These are phyloP conservation scores for Leptographium flavum DNA, from an alignment of 2,329 filamentous ascomycete genomes.

Conservation along the genomic window DNA sequence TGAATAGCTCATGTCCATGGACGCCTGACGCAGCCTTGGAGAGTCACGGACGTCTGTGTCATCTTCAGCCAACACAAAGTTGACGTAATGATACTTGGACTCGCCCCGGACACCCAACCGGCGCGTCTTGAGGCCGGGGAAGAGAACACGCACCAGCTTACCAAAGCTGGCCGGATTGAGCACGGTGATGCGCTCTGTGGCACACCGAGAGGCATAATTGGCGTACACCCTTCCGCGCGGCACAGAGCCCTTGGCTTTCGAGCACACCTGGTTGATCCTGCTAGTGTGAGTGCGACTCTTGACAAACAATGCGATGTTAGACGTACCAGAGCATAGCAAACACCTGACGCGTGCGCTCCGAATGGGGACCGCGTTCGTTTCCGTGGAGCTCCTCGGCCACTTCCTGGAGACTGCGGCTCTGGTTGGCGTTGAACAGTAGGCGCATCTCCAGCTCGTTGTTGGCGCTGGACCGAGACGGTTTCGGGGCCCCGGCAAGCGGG, in stretches of 20 bases:
- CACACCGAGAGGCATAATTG: slow-evolving; percentile 86
- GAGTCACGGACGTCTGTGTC: slow-evolving; percentile 32
- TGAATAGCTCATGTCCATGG: slow-evolving; percentile 34
- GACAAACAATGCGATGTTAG: neutral
- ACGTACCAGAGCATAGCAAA: slow-evolving; percentile 81
- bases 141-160: slow-evolving; percentile 90
- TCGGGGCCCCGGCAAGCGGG: slow-evolving; percentile 31
- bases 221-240: slow-evolving; percentile 88
- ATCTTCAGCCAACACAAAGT: slow-evolving; percentile 47
- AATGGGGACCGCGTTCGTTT: slow-evolving; percentile 67
- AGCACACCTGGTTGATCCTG: slow-evolving; percentile 62
- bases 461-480: slow-evolving; percentile 52
- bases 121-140: slow-evolving; percentile 85
- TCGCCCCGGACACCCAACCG: slow-evolving; percentile 86
- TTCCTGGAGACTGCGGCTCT: slow-evolving; percentile 51
- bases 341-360: slow-evolving; percentile 70
- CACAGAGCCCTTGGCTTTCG: slow-evolving; percentile 68
- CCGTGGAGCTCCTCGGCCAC: slow-evolving; percentile 64
- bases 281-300: neutral
- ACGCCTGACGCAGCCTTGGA: slow-evolving; percentile 29
- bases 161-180: slow-evolving; percentile 95
- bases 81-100: slow-evolving; percentile 94
- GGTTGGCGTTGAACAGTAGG: slow-evolving; percentile 57
- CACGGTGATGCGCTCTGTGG: slow-evolving; percentile 84
- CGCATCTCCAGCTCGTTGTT: slow-evolving; percentile 74